Conservation (phyloP, 73 alveolate genomes). For the Paramecium sonneborni region DNA sequence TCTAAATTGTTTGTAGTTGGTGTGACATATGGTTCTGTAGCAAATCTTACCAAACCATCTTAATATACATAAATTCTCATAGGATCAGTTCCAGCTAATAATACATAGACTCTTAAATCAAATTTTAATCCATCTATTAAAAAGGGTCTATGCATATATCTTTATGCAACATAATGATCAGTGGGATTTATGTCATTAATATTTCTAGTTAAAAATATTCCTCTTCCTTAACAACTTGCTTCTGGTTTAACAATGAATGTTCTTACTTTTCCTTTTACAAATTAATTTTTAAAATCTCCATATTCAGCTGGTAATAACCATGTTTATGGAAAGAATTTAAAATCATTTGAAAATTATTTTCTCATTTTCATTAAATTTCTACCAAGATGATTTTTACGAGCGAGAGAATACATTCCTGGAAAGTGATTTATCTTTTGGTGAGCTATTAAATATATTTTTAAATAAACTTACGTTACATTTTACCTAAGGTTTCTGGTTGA, state of each 20-base stretch:
- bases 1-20: constrained; percentile 69
- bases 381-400: constrained; percentile 91
- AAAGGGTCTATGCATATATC: constrained; percentile 90
- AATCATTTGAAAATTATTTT: constrained; percentile 76
- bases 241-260: constrained; percentile 94
- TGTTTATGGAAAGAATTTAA: constrained; percentile 82
- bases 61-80: constrained; percentile 86
- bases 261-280: constrained; percentile 65
- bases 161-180: constrained; percentile 91
- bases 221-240: constrained; percentile 94
- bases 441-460: constrained; percentile 62
- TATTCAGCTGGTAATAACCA: constrained; percentile 86
- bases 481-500: constrained; percentile 67
- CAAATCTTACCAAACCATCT: constrained; percentile 94
- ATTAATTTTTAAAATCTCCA: constrained; percentile 65
- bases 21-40: constrained; percentile 83
- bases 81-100: constrained; percentile 90
- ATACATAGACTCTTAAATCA: constrained; percentile 92
- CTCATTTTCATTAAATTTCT: constrained; percentile 84
- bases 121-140: constrained; percentile 93
- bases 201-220: constrained; percentile 88
- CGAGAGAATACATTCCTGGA: constrained; percentile 90
- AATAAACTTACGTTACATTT: constrained; percentile 68
- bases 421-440: constrained; percentile 91
- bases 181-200: constrained; percentile 82